Percentiles rank a stretch among this genome's conserved stretches.
These are phyloP conservation scores for Magnusiomyces magnusii DNA, from an alignment of 1,139 yeast species.

Conservation along the genomic window DNA sequence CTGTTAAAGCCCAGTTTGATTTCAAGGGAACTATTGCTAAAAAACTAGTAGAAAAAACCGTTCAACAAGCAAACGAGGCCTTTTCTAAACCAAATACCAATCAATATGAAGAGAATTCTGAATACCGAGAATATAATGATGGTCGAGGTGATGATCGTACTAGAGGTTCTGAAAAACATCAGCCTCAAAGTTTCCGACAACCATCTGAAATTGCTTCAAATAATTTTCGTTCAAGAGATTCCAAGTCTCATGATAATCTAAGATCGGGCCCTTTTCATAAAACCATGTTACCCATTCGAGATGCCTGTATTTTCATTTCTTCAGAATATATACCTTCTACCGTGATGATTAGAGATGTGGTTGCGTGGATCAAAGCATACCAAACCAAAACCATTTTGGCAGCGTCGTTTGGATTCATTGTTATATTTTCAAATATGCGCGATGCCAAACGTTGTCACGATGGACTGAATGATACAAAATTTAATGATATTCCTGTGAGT, in stretches of 20 bases:
- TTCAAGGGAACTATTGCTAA: constrained; percentile 22
- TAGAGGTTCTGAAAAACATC: no score
- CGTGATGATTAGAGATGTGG: not conserved
- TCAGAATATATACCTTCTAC: not conserved
- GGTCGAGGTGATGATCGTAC: no score
- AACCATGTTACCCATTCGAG: not conserved
- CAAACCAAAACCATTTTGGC: not conserved
- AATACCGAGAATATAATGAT: not conserved
- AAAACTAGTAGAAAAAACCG: constrained; percentile 1
- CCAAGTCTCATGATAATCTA: not conserved
- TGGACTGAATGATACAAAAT: not conserved
- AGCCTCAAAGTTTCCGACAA: no score
- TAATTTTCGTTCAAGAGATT: not conserved
- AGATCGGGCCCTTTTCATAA: not conserved
- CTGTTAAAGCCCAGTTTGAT: constrained; percentile 30
- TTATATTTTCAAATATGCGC: not conserved
- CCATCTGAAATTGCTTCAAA: no score
- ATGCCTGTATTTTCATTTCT: constrained; percentile 2
- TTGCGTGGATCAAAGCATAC: not conserved
- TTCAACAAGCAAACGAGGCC: no score
- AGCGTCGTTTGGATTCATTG: not conserved
- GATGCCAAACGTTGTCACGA: not conserved
- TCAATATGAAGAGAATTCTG: not conserved
- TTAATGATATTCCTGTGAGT: not conserved
- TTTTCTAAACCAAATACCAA: not conserved